Conservation (phyloP, 441 rosid species). For the Croton laevigatus region DNA sequence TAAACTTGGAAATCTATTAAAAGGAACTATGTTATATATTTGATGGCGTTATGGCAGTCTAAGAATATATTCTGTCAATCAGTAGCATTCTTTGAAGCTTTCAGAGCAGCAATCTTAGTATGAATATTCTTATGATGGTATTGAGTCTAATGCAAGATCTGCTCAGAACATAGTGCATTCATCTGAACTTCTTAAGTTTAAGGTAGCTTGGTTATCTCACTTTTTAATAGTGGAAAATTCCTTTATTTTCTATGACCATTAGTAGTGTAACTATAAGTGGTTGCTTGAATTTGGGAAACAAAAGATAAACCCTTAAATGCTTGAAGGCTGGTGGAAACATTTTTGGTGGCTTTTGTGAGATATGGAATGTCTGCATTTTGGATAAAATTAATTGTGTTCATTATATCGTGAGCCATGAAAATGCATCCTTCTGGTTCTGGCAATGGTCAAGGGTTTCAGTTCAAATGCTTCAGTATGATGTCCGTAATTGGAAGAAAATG, state of each 20-base stretch:
- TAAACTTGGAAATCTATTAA: neutral
- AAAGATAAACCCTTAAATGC: neutral
- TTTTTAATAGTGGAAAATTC: neutral
- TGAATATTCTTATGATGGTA: neutral
- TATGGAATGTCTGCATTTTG: neutral
- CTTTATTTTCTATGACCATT: neutral
- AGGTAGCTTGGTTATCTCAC: neutral
- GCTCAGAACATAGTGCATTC: neutral
- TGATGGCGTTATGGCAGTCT: neutral
- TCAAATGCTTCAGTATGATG: too few species aligned
- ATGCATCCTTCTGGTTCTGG: too few species aligned
- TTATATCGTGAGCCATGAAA: too few species aligned
- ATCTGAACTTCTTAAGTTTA: neutral
- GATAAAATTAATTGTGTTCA: neutral
- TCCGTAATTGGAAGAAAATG: too few species aligned
- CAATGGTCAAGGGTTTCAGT: too few species aligned
- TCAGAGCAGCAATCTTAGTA: neutral
- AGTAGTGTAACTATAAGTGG: neutral
- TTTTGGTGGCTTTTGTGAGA: neutral
- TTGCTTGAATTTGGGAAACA: neutral
- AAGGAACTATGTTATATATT: neutral
- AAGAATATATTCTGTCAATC: neutral
- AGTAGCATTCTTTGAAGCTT: constrained; percentile 1
- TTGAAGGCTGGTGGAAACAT: neutral
- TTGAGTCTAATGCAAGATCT: neutral